Evolutionary conservation across 2,329 filamentous ascomycete genomes (phyloP).

Genomic region (Fusarium virguliforme): DNA sequence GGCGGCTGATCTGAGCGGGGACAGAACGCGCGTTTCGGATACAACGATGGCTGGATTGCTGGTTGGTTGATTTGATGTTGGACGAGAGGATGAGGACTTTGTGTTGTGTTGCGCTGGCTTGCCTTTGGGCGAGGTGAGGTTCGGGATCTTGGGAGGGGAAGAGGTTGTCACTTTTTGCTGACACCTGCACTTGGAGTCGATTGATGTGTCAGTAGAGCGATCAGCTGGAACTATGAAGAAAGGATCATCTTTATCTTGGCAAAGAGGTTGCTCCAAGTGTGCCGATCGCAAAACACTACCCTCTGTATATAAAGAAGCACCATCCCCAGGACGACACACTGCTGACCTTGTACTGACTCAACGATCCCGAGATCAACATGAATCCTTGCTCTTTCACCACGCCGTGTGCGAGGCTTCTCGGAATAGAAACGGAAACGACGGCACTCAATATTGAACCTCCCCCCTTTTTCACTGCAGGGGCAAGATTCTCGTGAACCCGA

Average conservation of each 20-base stretch:
- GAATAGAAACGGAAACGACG: neutral
- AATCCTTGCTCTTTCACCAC: neutral
- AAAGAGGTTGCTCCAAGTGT: neutral
- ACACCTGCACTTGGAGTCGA: neutral
- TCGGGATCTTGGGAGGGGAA: neutral
- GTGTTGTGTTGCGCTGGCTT: neutral
- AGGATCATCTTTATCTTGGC: neutral
- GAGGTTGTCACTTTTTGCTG: neutral
- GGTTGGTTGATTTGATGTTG: neutral
- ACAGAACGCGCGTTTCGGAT: constrained; percentile 8
- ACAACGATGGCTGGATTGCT: neutral
- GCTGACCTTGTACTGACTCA: neutral
- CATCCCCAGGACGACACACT: neutral
- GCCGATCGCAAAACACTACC: neutral
- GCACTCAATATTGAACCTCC: neutral
- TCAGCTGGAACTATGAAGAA: neutral
- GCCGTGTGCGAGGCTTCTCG: neutral
- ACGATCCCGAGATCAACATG: constrained; percentile 6
- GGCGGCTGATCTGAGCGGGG: neutral
- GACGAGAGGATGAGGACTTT: neutral
- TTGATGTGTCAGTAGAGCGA: neutral
- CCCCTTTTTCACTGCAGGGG: constrained; percentile 12
- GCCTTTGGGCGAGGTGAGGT: neutral
- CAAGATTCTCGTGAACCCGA: constrained; percentile 10
- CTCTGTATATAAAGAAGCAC: neutral